These are phyloP conservation scores for Raffaelea deltoideospora DNA, from an alignment of 2,329 filamentous ascomycete genomes.

Conservation along the genomic window DNA sequence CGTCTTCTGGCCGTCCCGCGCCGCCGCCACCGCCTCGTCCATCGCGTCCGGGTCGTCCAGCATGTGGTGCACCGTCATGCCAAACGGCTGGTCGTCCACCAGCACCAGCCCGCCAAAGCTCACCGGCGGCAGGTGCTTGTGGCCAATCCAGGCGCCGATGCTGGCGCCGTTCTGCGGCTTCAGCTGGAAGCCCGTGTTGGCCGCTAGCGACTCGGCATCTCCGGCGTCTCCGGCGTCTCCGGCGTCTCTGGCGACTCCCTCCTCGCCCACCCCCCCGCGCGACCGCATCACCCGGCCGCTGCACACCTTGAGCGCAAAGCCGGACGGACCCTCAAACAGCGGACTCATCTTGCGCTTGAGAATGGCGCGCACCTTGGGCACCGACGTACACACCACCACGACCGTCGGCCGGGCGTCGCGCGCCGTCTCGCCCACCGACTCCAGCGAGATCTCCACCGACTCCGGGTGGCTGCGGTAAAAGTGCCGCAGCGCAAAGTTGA, in stretches of 20 bases:
- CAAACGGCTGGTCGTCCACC: constrained; percentile 71
- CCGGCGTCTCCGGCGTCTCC: background rate
- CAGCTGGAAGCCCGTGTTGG: constrained; percentile 65
- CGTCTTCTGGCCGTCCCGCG: constrained; percentile 5
- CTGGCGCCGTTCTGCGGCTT: constrained; percentile 74
- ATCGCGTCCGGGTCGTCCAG: constrained; percentile 52
- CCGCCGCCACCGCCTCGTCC: constrained; percentile 8
- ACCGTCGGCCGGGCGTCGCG: constrained; percentile 56
- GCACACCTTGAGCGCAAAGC: constrained; percentile 13
- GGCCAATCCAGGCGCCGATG: constrained; percentile 77
- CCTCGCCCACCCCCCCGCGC: background rate
- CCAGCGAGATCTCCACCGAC: constrained; percentile 63
- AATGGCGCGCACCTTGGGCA: constrained; percentile 55
- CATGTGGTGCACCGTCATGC: constrained; percentile 96
- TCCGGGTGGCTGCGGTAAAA: constrained; percentile 62
- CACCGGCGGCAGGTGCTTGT: constrained; percentile 76
- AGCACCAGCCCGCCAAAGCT: constrained; percentile 80
- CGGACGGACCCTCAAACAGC: constrained; percentile 41
- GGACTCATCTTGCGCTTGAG: constrained; percentile 52
- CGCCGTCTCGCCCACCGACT: constrained; percentile 55
- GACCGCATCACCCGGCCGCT: constrained; percentile 12
- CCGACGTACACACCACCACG: constrained; percentile 62
- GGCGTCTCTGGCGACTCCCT: constrained; percentile 14
- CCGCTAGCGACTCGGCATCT: constrained; percentile 19
- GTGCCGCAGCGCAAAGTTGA: constrained; percentile 54